Conservation (phyloP, 148 eudicot species). For the Camellia japonica region DNA sequence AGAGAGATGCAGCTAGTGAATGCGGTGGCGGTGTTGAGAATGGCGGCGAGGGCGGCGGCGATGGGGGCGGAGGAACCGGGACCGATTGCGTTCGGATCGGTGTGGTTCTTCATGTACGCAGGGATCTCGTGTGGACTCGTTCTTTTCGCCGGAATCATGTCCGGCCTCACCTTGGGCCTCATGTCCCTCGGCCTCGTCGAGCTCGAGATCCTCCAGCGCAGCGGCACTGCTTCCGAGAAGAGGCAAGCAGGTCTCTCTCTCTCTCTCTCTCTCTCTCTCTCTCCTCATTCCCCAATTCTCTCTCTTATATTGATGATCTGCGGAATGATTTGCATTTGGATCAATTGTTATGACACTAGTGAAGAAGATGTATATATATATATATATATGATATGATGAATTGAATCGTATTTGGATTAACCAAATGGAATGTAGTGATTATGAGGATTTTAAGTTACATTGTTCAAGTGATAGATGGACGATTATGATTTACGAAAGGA, state of each 20-base stretch:
- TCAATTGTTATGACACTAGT: neutral
- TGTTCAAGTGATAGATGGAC: no score
- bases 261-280: neutral
- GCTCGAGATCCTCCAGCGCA: slow-evolving; percentile 76
- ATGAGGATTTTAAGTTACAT: neutral
- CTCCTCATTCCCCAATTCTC: neutral
- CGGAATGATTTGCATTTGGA: neutral
- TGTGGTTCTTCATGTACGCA: slow-evolving; percentile 55
- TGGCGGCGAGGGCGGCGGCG: slow-evolving; percentile 26
- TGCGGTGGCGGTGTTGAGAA: slow-evolving; percentile 34
- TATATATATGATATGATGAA: neutral
- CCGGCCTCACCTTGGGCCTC: slow-evolving; percentile 80
- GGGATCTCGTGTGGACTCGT: slow-evolving; percentile 64
- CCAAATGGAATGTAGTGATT: neutral
- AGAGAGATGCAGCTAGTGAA: slow-evolving; percentile 41
- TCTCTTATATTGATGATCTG: no score
- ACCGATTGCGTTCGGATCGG: slow-evolving; percentile 53
- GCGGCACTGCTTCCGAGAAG: slow-evolving; percentile 70
- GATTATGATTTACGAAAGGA: no score
- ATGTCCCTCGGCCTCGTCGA: slow-evolving; percentile 89
- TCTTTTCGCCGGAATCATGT: slow-evolving; percentile 82
- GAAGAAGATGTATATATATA: neutral
- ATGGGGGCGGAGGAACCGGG: slow-evolving; percentile 18
- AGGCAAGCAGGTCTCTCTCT: slow-evolving; percentile 5
- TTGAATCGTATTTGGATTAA: neutral